Percentiles rank a stretch among this genome's conserved stretches.
Evolutionary conservation across 768 basidiomycete genomes (phyloP).

Genomic region (Rhodotorula sphaerocarpa): DNA sequence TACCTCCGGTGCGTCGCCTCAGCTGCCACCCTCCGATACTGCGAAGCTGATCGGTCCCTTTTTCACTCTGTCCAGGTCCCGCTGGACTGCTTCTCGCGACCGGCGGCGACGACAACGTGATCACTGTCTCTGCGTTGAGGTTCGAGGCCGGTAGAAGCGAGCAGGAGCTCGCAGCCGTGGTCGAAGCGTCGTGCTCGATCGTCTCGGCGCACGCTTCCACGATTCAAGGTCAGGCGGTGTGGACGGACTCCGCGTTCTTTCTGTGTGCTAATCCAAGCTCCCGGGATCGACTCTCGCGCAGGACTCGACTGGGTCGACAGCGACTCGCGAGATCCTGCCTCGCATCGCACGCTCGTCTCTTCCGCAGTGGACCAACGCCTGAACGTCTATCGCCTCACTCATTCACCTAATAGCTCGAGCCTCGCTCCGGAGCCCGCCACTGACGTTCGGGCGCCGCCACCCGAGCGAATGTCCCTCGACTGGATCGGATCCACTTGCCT

Average conservation of each 20-base stretch:
- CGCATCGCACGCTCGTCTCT: constrained; percentile 2
- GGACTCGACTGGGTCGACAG: constrained; percentile 16
- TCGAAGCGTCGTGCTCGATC: neutral
- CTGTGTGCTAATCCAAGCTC: neutral
- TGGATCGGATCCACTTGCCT: neutral
- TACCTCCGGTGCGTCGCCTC: neutral
- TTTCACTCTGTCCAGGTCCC: too few relatives aligned
- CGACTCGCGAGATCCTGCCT: too few relatives aligned
- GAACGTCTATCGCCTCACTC: neutral
- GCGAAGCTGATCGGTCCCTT: too few relatives aligned
- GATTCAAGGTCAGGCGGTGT: constrained; percentile 5
- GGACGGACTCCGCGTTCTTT: neutral
- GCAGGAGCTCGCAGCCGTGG: neutral
- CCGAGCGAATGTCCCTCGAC: too few relatives aligned
- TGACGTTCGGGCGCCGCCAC: too few relatives aligned
- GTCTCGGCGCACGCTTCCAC: constrained; percentile 4
- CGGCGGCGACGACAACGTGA: constrained; percentile 12
- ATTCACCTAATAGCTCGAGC: neutral
- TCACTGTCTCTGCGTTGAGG: neutral
- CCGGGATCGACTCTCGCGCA: neutral
- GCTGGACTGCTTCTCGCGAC: constrained; percentile 6
- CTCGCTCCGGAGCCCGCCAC: too few relatives aligned
- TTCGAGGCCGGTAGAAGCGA: neutral
- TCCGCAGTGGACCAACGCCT: constrained; percentile 20
- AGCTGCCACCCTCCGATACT: neutral